Percentiles rank a stretch among this genome's conserved stretches.
Evolutionary conservation across 495 filamentous ascomycete species (phyloP).

Genomic region (Acidomyces sp.): DNA sequence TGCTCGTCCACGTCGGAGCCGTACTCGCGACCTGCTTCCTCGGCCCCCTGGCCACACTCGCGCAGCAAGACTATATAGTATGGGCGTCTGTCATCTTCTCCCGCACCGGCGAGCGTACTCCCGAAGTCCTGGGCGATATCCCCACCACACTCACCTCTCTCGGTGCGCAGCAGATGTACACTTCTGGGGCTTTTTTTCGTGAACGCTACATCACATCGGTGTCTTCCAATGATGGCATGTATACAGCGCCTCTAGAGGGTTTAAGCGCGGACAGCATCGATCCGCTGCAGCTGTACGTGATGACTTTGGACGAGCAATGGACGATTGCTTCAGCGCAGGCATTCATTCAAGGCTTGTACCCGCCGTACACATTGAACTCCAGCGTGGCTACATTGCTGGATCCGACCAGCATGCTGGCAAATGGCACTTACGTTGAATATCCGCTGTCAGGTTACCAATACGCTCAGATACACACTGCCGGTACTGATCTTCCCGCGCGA

Average conservation of each 20-base stretch:
- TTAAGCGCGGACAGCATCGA: constrained; percentile 35
- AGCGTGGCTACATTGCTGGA: constrained; percentile 29
- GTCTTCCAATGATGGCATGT: constrained; percentile 3
- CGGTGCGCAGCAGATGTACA: constrained; percentile 53
- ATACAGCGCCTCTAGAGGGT: constrained; percentile 29
- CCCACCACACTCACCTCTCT: constrained; percentile 46
- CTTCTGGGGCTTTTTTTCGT: constrained; percentile 37
- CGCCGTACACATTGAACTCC: constrained; percentile 39
- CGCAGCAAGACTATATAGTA: constrained; percentile 8
- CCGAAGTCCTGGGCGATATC: constrained; percentile 37
- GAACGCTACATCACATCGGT: constrained; percentile 17
- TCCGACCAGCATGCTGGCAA: constrained; percentile 36
- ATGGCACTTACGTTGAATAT: constrained; percentile 40
- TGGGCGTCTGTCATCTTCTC: constrained; percentile 47
- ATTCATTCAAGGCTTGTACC: constrained; percentile 74
- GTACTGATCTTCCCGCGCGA: too few relatives aligned
- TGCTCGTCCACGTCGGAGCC: constrained; percentile 18
- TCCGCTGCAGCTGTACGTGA: constrained; percentile 35
- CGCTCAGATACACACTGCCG: constrained; percentile 42
- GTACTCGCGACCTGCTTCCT: constrained; percentile 4
- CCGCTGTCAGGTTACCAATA: constrained; percentile 69
- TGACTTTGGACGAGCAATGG: constrained; percentile 37
- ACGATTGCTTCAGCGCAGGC: constrained; percentile 50
- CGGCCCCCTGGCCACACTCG: neutral
- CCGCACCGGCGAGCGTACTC: constrained; percentile 59